phyloP scores from a whole-genome alignment of 371 early-diverging fungal species.

The Scutellospora calospora region DNA sequence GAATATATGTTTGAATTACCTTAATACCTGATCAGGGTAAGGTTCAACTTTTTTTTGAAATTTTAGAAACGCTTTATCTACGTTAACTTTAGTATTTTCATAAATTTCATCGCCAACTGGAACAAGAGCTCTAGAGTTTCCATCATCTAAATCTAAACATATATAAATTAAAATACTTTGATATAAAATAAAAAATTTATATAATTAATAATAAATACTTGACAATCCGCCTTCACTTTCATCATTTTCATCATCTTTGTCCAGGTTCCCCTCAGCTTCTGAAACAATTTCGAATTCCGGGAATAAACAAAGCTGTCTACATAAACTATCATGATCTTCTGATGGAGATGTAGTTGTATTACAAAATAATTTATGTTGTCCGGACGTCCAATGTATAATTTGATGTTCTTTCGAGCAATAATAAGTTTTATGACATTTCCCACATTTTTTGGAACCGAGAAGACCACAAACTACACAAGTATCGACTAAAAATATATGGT shows the following conservation, averaged over 20 bases:
- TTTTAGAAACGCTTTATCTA: conserved; percentile 88
- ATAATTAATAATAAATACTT: background rate
- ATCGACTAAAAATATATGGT: conserved; percentile 40
- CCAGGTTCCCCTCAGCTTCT: conserved; percentile 67
- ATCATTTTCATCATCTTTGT: conserved; percentile 37
- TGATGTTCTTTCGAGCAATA: conserved; percentile 94
- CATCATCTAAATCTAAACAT: conserved; percentile 40
- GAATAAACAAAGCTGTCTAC: conserved; percentile 53
- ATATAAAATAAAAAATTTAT: too few species aligned
- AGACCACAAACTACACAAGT: conserved; percentile 83
- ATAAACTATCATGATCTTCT: background rate
- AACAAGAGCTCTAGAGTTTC: conserved; percentile 59
- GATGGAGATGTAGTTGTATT: conserved; percentile 35
- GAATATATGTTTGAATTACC: conserved; percentile 55
- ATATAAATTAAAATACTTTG: background rate
- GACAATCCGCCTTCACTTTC: conserved; percentile 7
- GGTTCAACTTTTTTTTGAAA: conserved; percentile 88
- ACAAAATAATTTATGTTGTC: conserved; percentile 79
- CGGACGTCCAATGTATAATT: conserved; percentile 81
- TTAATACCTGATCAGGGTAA: conserved; percentile 89
- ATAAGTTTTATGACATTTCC: conserved; percentile 70
- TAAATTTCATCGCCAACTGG: conserved; percentile 74
- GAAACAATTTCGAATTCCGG: conserved; percentile 80
- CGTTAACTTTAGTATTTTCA: conserved; percentile 84
- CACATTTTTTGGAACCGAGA: conserved; percentile 80